Conservation (phyloP, 2,329 filamentous ascomycete species). For the Parastagonospora nodorum region DNA sequence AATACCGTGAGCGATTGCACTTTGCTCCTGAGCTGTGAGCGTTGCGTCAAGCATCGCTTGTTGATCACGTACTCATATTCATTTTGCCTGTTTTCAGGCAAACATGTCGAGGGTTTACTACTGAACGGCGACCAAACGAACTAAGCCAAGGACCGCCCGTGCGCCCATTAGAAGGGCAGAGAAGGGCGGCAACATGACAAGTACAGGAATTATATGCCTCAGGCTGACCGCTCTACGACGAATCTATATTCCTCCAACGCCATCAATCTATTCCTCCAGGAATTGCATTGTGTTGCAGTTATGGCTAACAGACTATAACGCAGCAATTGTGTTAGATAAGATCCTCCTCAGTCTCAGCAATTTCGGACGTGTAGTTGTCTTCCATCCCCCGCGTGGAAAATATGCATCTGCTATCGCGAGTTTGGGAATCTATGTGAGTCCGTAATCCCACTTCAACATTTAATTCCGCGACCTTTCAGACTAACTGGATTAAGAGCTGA, state of each 20-base stretch:
- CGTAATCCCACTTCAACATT: not conserved
- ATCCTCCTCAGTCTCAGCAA: constrained; percentile 9
- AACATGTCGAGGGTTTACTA: not conserved
- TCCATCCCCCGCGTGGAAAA: constrained; percentile 6
- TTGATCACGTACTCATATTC: not conserved
- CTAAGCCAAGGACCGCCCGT: not conserved
- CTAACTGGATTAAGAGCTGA: not conserved
- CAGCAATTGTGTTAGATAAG: constrained; percentile 10
- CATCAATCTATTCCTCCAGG: constrained; percentile 6
- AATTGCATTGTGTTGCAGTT: not conserved
- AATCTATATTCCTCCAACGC: constrained; percentile 2
- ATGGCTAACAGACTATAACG: not conserved
- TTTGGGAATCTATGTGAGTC: constrained; percentile 12
- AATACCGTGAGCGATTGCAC: not conserved
- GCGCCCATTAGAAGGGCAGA: not conserved
- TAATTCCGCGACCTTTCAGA: not conserved
- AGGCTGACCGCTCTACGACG: not conserved
- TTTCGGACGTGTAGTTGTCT: constrained; percentile 6
- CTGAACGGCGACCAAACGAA: not conserved
- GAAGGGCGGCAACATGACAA: not conserved
- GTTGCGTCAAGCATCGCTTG: not conserved
- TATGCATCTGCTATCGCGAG: constrained; percentile 13
- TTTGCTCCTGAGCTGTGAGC: not conserved
- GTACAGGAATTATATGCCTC: not conserved
- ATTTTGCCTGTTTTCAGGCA: not conserved